Conservation (phyloP, 2,329 filamentous ascomycete species). For the Ophioceras dolichostomum region DNA sequence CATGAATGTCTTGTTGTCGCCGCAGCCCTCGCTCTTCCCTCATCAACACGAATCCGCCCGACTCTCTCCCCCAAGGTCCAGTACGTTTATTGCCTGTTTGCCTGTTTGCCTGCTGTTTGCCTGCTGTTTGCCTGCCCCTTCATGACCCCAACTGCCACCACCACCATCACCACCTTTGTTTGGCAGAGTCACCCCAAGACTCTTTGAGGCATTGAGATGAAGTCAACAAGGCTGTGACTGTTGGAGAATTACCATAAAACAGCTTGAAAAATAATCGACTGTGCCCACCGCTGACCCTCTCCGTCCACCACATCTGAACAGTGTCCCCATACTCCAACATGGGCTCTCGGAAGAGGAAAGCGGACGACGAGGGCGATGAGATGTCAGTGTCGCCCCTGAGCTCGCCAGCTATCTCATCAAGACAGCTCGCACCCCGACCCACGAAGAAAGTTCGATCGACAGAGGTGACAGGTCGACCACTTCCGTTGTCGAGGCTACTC, state of each 20-base stretch:
- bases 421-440: slow-evolving; percentile 49
- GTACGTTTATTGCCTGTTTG: too few species aligned
- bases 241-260: too few species aligned
- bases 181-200: too few species aligned
- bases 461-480: slow-evolving; percentile 50
- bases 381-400: slow-evolving; percentile 83
- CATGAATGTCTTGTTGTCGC: slow-evolving; percentile 52
- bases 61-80: slow-evolving; percentile 39
- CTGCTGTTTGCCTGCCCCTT: too few species aligned
- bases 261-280: too few species aligned
- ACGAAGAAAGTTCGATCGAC: slow-evolving; percentile 51
- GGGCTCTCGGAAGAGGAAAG: slow-evolving; percentile 69
- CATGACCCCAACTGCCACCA: background rate
- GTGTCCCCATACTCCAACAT: slow-evolving; percentile 41
- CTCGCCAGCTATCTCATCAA: slow-evolving; percentile 63
- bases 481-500: slow-evolving; percentile 59
- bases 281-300: slow-evolving; percentile 4
- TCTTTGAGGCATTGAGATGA: too few species aligned
- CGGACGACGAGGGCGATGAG: slow-evolving; percentile 68
- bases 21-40: slow-evolving; percentile 46
- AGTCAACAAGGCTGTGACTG: too few species aligned
- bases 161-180: too few species aligned
- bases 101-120: too few species aligned
- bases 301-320: too few species aligned
- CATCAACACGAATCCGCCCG: slow-evolving; percentile 44